Base-by-base conservation (phyloP, 2,329 filamentous ascomycete species). In the Grosmannia huntii region DNA sequence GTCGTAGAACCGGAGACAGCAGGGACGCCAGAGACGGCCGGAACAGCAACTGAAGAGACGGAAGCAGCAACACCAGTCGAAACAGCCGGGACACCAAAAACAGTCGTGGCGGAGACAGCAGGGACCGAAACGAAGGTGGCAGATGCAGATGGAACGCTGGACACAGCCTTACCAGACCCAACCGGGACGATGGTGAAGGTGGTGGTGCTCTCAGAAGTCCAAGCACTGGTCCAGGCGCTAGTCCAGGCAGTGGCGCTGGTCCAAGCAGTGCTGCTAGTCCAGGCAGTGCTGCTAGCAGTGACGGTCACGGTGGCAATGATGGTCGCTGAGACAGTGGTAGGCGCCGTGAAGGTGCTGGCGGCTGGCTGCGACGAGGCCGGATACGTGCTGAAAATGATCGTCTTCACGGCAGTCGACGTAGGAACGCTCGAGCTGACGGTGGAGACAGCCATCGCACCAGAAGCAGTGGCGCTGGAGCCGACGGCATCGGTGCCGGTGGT, bases 291-390 rank as follows among this genome's bases (percentile, higher is more conserved):
- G 41, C 16, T 21, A 7, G 50, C 50, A 11, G 28, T 16, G 2
- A 38, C 21, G 11, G 57, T 36, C n/a, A 50, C 21, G 12, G 50
- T 38, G 28, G 52, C 36, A 25, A 36, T 28, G 23, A 27, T 12
- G 16, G 16, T 21, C 1, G 57, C 60, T 6, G 59, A 36, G 33
- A 53, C 28, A 57, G 53, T 56, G n/a, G 59, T 27, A 16, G 63
- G 60, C 6, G 64, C 60, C 36, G 59, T 60, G 58, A 65, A 63
- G 48, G 66, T 66, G 56, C 59, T 62, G 23, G n/a, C 12, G 31
- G 51, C 6, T 10, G 61, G 55, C 9, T 38, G 55, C 41, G 64
- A 65, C 25, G 65, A 62, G 14, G 58, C 62, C 5, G 62, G 57
- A 59, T 59, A 63, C 33, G 61, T 63, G 41, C 60, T 59, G 41